Base-by-base conservation (phyloP, 495 filamentous ascomycete genomes). In the Podospora australis region DNA sequence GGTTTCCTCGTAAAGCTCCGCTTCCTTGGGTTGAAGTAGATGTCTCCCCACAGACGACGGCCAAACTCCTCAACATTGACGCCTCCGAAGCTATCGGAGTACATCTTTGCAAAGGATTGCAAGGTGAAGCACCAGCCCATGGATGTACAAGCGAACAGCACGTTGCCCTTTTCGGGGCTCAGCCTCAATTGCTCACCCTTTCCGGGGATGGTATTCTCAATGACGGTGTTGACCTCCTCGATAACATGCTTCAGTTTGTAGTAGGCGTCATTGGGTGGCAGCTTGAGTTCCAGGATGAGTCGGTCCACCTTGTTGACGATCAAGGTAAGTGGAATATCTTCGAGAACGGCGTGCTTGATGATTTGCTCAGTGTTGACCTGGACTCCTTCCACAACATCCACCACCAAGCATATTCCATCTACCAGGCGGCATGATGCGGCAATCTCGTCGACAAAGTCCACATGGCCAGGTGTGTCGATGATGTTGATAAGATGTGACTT, bases 161-260 rank as follows among this genome's bases (percentile, higher is more conserved):
- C 92, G 63, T 98, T 98, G 36, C 91, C 94, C 66, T 90, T 96
- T 65, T 97, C 92, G 1, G 92, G 92, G 56, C 91, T 97, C 51
- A 98, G 58, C 53, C 94, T 81, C 66, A 79, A 75, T 50, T 73
- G 76, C 60, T 87, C 88, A 11, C 90, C 90, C 56, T 81, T 82
- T 2, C 90, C 90, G 3, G 92, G 92, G 9, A 90, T 71, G 6
- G 84, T 81, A 58, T 82, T 87, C 54, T 96, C 90, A 60, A 98
- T 97, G 57, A 90, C 73, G 0, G 87, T 96, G 66, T 98, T 98
- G 58, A 97, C 88, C 65, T 97, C 88, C 67, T 98, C 92, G 56
- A 98, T 83, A 19, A 95, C 90, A 67, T 97, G 91, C 60, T 96
- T 97, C 42, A 98, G 66, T 70, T 98, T 98, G 78, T 96, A 97